A percentile compares a stretch with the other conserved stretches of the same genome.
Evolutionary conservation across 108 stramenopile species (phyloP).

Genomic region (Seminavis robusta): DNA sequence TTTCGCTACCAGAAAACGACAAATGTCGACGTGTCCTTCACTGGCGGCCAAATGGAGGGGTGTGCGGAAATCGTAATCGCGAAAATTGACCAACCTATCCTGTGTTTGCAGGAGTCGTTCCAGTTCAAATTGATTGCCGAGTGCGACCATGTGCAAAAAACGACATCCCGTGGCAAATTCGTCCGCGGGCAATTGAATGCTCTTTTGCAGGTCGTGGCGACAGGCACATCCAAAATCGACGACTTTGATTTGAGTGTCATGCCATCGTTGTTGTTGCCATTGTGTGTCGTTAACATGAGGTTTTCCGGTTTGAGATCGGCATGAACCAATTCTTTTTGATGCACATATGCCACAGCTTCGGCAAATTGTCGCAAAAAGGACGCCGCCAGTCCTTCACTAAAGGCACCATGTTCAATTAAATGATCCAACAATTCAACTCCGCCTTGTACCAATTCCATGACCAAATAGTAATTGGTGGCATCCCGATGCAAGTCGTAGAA

Average conservation of each 20-base stretch:
- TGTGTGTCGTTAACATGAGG: neutral
- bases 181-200: conserved; percentile 34
- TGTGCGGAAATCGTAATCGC: conserved; percentile 62
- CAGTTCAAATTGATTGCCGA: conserved; percentile 23
- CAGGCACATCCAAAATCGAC: conserved; percentile 27
- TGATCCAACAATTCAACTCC: conserved; percentile 39
- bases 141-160: conserved; percentile 44
- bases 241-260: conserved; percentile 10
- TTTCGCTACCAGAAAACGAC: conserved; percentile 21
- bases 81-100: conserved; percentile 37
- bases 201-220: conserved; percentile 15
- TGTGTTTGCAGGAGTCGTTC: neutral
- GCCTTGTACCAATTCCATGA: conserved; percentile 25
- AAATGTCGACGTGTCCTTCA: conserved; percentile 47
- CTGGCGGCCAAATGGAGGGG: conserved; percentile 49
- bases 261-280: too few species aligned
- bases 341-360: conserved; percentile 18
- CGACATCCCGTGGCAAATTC: conserved; percentile 44
- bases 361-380: conserved; percentile 29
- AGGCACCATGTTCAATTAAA: conserved; percentile 18
- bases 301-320: conserved; percentile 66
- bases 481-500: conserved; percentile 18
- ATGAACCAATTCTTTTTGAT: conserved; percentile 11
- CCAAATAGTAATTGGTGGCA: conserved; percentile 12
- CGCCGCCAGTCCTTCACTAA: conserved; percentile 18